Evolutionary conservation across 2,329 filamentous ascomycete genomes (phyloP).

Genomic region (Neopestalotiopsis clavispora): DNA sequence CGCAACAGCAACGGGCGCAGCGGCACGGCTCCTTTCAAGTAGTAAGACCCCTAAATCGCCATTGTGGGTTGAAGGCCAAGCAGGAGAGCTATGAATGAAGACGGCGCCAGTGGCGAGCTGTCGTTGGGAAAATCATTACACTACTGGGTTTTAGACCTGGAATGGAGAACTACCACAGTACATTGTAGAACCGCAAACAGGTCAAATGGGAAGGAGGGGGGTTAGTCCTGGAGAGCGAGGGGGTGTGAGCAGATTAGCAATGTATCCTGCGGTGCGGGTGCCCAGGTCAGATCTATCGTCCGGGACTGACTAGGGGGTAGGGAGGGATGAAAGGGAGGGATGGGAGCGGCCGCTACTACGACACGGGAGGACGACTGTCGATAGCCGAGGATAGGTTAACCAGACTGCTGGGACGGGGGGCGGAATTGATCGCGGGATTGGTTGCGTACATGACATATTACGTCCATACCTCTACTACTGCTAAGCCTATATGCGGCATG

Average conservation of each 20-base stretch:
- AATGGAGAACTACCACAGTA: too few species aligned
- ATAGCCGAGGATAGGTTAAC: slow-evolving; percentile 16
- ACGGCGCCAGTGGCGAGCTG: too few species aligned
- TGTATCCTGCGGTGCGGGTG: not conserved
- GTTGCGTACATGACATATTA: not conserved
- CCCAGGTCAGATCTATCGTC: not conserved
- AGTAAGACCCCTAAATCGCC: not conserved
- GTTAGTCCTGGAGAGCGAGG: not conserved
- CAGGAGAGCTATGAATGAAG: too few species aligned
- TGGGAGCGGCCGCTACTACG: slow-evolving; percentile 3
- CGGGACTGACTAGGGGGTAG: not conserved
- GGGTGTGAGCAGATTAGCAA: not conserved
- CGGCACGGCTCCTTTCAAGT: not conserved
- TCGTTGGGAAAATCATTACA: too few species aligned
- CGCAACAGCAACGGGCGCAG: not conserved
- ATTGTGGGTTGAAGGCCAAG: not conserved
- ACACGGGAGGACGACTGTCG: slow-evolving; percentile 4
- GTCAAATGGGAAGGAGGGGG: not conserved
- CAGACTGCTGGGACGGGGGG: slow-evolving; percentile 13
- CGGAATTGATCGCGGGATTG: not conserved
- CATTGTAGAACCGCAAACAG: not conserved
- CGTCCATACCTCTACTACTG: too few species aligned
- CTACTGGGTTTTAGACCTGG: too few species aligned
- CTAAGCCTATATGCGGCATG: too few species aligned
- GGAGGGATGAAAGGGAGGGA: not conserved